These are phyloP conservation scores for Articulospora tetracladia DNA, from an alignment of 495 filamentous ascomycete species.

Conservation along the genomic window DNA sequence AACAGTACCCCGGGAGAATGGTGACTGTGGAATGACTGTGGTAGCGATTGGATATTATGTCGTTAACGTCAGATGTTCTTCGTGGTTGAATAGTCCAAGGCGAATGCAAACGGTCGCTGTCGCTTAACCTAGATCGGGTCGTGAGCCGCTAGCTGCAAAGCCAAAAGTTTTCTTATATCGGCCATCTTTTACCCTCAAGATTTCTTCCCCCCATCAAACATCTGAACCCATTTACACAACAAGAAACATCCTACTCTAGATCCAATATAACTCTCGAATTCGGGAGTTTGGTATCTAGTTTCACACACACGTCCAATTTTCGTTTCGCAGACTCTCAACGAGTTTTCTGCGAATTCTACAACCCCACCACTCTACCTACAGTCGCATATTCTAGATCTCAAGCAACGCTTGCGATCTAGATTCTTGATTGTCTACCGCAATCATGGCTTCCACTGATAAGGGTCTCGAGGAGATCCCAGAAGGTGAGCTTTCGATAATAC, in stretches of 20 bases:
- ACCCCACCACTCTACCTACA: conserved; percentile 39
- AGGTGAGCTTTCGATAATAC: conserved; percentile 50
- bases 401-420: conserved; percentile 72
- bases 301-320: conserved; percentile 16
- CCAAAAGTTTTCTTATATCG: background rate
- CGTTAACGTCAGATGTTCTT: no score
- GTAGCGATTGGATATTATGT: no score
- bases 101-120: background rate
- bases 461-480: conserved; percentile 95
- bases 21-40: background rate
- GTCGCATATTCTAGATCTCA: conserved; percentile 48
- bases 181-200: conserved; percentile 1
- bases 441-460: conserved; percentile 91
- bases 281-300: conserved; percentile 43
- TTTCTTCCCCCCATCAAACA: conserved; percentile 23
- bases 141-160: background rate
- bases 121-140: background rate
- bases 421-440: conserved; percentile 59
- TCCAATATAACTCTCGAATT: conserved; percentile 26
- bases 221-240: conserved; percentile 14
- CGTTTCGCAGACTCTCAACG: conserved; percentile 20
- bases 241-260: conserved; percentile 20
- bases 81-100: background rate
- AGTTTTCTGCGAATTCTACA: conserved; percentile 25
- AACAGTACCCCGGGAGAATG: background rate